phyloP scores from a whole-genome alignment of 2,329 filamentous ascomycete species.

The Epichloe amarillans region DNA sequence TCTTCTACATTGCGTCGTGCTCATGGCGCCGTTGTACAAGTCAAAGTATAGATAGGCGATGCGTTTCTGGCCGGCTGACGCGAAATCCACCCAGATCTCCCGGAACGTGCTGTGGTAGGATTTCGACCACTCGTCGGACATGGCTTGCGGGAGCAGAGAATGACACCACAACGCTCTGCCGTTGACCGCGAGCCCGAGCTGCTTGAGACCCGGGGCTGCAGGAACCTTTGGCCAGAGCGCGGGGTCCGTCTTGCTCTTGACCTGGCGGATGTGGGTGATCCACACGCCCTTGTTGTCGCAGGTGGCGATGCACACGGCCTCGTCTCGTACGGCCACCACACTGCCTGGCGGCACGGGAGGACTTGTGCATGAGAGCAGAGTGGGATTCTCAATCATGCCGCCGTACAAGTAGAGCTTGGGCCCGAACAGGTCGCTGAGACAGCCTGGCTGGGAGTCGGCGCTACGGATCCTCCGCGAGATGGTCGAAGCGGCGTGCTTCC shows the following conservation, averaged over 20 bases:
- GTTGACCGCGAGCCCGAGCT: slow-evolving; percentile 18
- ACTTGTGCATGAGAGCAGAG: slow-evolving; percentile 1
- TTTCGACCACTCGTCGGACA: slow-evolving; percentile 16
- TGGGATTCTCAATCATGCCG: slow-evolving; percentile 22
- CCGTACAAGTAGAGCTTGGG: slow-evolving; percentile 26
- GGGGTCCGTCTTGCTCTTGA: slow-evolving; percentile 23
- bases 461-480: slow-evolving; percentile 29
- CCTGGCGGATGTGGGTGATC: slow-evolving; percentile 26
- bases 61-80: slow-evolving; percentile 10
- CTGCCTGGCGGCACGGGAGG: slow-evolving; percentile 9
- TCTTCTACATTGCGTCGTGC: slow-evolving; percentile 23
- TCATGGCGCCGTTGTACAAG: slow-evolving; percentile 31
- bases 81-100: slow-evolving; percentile 26
- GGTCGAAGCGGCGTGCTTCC: slow-evolving; percentile 19
- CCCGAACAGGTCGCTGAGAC: slow-evolving; percentile 23
- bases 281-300: slow-evolving; percentile 26
- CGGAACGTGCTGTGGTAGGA: slow-evolving; percentile 20
- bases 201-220: slow-evolving; percentile 19
- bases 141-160: slow-evolving; percentile 5
- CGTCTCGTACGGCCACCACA: slow-evolving; percentile 23
- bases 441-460: slow-evolving; percentile 28
- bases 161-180: slow-evolving; percentile 8
- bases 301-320: slow-evolving; percentile 23
- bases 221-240: slow-evolving; percentile 29
- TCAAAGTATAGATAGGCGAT: slow-evolving; percentile 28